Conservation (phyloP, 1,139 yeast species). For the Debaryomycetaceae sp. region DNA sequence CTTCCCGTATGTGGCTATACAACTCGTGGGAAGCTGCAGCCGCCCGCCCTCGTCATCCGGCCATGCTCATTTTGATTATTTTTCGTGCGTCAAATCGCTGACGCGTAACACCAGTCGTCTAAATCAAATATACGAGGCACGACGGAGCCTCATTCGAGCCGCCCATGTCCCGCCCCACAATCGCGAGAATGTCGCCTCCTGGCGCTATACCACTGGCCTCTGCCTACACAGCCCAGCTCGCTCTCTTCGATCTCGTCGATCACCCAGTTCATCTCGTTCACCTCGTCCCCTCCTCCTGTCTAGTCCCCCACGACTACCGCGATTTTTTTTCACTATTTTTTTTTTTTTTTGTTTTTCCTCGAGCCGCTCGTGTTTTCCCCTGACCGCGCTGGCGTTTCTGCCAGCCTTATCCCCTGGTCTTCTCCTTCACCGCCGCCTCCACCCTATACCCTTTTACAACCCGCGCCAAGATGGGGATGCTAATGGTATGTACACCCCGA, state of each 20-base stretch:
- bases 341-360: conserved; percentile 1
- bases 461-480: conserved; percentile 9
- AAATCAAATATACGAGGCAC: too few relatives aligned
- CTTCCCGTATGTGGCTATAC: background rate
- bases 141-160: too few relatives aligned
- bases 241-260: too few relatives aligned
- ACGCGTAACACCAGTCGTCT: background rate
- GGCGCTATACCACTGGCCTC: too few relatives aligned
- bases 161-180: too few relatives aligned
- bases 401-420: too few relatives aligned
- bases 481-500: conserved; percentile 9
- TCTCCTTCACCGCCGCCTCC: background rate
- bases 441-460: background rate
- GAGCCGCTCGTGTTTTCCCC: background rate
- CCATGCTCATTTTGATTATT: background rate
- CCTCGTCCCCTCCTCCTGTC: too few relatives aligned
- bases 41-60: conserved; percentile 1
- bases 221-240: too few relatives aligned
- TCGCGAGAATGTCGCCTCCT: too few relatives aligned
- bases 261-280: too few relatives aligned
- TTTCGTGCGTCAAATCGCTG: background rate
- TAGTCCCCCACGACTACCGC: too few relatives aligned
- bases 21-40: background rate
- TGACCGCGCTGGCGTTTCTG: too few relatives aligned
- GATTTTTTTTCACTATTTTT: conserved; percentile 1